Evolutionary conservation across 345 rosid species (phyloP).

Genomic region (Eucalyptus erythrocorys): DNA sequence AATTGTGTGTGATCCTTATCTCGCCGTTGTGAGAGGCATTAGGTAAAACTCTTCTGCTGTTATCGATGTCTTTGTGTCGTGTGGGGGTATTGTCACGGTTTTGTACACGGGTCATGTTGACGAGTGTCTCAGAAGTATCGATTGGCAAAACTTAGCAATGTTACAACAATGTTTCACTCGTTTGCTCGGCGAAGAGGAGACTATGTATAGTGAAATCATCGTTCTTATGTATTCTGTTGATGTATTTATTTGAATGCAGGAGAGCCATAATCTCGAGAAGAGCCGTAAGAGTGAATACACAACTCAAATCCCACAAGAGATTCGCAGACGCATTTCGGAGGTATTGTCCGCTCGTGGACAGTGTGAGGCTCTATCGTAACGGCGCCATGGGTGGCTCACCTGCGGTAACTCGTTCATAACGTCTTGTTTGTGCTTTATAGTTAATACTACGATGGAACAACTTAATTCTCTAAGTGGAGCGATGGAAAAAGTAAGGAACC

Average conservation of each 20-base stretch:
- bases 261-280: conserved; percentile 73
- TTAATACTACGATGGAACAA: neutral
- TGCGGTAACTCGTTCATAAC: conserved; percentile 19
- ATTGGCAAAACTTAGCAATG: neutral
- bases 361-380: conserved; percentile 71
- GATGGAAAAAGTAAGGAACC: neutral
- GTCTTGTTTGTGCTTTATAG: neutral
- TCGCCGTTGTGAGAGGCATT: conserved; percentile 86
- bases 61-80: neutral
- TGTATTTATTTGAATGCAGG: conserved; percentile 14
- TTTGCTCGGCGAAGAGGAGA: neutral
- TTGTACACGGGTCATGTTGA: neutral
- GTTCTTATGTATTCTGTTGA: neutral
- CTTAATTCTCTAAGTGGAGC: neutral
- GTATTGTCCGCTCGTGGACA: conserved; percentile 61
- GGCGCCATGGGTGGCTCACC: conserved; percentile 65
- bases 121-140: neutral
- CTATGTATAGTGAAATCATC: neutral
- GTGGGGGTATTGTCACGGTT: neutral
- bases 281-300: conserved; percentile 87
- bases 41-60: conserved; percentile 22
- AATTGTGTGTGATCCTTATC: conserved; percentile 88
- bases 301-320: conserved; percentile 70
- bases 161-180: neutral
- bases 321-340: conserved; percentile 75